Evolutionary conservation across 768 basidiomycete species (phyloP), one percentile per base, ranked within the genome.

Genomic region (Tylopilus plumbeoviolaceoides): DNA sequence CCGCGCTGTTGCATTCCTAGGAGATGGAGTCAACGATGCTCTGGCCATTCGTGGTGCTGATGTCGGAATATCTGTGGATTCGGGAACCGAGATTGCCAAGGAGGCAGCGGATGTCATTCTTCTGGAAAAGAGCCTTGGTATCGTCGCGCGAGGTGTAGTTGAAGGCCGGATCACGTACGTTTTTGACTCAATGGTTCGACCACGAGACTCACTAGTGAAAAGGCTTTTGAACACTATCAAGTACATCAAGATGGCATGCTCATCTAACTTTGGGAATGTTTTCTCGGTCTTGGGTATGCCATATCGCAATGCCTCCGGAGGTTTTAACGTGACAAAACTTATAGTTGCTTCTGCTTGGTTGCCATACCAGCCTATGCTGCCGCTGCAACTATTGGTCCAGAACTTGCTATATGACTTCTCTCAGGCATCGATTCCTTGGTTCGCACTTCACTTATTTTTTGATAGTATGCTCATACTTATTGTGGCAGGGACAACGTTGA

Each of bases 171-270:
- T 68, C 56, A 68, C 67, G 67, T 68, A 58, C 11, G 68, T 57
- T 55, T 40, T 12, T 31, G n/a, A 30, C 17, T 31, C 12, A 7
- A 9, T n/a, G 17, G 12, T 28, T 40, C 14, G 6, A 21, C 10
- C 30, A 40, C 21, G 36, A 36, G 30, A 33, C 63, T 67, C 4
- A 67, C 44, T 7, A 28, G 36, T 45, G 11, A 51, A 36, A 44
- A 71, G 71, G 33, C 70, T 72, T 59, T 33, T 72, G 43, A 71
- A 71, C 41, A 71, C 71, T 0, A 51, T 70, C 31, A 71, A 71
- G 54, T 72, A 72, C 35, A 72, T 72, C 54, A 71, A 71, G 51
- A 71, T 71, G 70, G 68, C 70, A 18, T 66, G 66, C 21, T 72
- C 70, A 9, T 71, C 70, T 1, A 71, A 71, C 57, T 72, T 73